Evolutionary conservation across 2,329 filamentous ascomycete species (phyloP), one percentile per base, ranked within the genome.

Genomic region (Ascochyta koolunga): DNA sequence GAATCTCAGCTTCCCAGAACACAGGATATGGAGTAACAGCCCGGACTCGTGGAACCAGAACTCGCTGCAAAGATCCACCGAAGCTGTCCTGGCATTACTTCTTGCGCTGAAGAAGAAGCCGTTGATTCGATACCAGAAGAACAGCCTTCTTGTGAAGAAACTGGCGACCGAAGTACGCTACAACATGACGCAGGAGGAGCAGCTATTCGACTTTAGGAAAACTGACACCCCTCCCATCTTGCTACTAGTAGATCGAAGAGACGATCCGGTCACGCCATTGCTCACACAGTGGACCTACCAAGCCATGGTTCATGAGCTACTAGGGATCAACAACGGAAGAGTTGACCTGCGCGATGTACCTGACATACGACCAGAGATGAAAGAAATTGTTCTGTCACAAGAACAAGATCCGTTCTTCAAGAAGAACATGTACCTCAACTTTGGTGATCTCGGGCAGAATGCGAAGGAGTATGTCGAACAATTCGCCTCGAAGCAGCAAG

Each of bases 391-490:
- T 2, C 79, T 99, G 31, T 96, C 93, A 1, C 93, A 95, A 75
- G 95, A 99, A 60, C 95, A 99, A 76, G 95, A 99, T 69, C 93
- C 95, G 0, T 99, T 99, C 78, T 99, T 99, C 80, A 97, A 89
- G 77, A 97, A 97, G 79, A 98, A 98, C 76, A 98, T 98, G 93
- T 98, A 93, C 65, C 85, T 96, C 67, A 98, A 98, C 72, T 99
- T 98, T 74, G 93, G 93, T 49, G 93, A 98, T 64, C 82, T 99
- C 5, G 93, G 95, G 10, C 90, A 93, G 35, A 97, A 96, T 65
- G 96, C 97, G 71, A 98, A 98, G 75, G 93, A 97, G 83, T 99
- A 99, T 66, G 95, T 99, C 50, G 93, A 96, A 71, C 95, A 98
- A 71, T 99, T 98, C 70, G 95, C 98, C 67, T 91, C 90, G 11